Evolutionary conservation across 1,284 basidiomycete species (phyloP).

Genomic region (Mycosarcoma mackinlayi): DNA sequence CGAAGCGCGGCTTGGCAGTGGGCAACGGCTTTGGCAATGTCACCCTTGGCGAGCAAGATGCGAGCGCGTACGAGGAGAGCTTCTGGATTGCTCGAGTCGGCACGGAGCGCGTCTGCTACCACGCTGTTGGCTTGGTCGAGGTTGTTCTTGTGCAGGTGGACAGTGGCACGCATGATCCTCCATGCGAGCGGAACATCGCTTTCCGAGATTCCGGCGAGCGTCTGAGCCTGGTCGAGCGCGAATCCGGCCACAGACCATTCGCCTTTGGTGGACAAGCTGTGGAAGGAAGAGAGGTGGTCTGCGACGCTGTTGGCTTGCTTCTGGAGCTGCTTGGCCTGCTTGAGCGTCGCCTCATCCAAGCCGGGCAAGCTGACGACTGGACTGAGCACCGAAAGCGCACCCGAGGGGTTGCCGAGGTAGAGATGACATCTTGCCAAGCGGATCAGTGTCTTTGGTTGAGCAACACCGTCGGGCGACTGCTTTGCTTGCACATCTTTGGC

Average conservation of each 20-base stretch:
- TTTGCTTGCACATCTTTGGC: slow-evolving; percentile 75
- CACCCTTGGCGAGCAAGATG: slow-evolving; percentile 80
- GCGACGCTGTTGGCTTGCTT: slow-evolving; percentile 49
- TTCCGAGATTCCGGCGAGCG: slow-evolving; percentile 43
- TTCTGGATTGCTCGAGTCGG: slow-evolving; percentile 80
- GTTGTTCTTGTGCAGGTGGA: slow-evolving; percentile 55
- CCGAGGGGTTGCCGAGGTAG: slow-evolving; percentile 53
- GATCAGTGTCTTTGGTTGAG: slow-evolving; percentile 57
- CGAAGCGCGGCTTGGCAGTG: slow-evolving; percentile 81
- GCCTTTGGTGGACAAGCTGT: slow-evolving; percentile 75
- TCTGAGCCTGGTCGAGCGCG: slow-evolving; percentile 60
- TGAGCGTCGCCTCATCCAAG: slow-evolving; percentile 30
- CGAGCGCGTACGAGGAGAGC: slow-evolving; percentile 82
- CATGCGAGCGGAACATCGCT: slow-evolving; percentile 47
- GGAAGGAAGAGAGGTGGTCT: slow-evolving; percentile 71
- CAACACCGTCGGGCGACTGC: slow-evolving; percentile 25
- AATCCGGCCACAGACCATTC: slow-evolving; percentile 70
- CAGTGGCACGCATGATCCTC: slow-evolving; percentile 46
- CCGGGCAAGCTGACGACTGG: slow-evolving; percentile 15
- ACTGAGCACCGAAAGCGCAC: slow-evolving; percentile 42
- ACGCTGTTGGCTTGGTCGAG: slow-evolving; percentile 56
- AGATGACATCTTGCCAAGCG: slow-evolving; percentile 61
- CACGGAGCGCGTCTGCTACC: slow-evolving; percentile 78
- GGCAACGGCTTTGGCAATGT: slow-evolving; percentile 77
- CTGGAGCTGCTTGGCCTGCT: slow-evolving; percentile 49